Conservation (phyloP, 148 eudicot species). For the Cornus suecica region DNA sequence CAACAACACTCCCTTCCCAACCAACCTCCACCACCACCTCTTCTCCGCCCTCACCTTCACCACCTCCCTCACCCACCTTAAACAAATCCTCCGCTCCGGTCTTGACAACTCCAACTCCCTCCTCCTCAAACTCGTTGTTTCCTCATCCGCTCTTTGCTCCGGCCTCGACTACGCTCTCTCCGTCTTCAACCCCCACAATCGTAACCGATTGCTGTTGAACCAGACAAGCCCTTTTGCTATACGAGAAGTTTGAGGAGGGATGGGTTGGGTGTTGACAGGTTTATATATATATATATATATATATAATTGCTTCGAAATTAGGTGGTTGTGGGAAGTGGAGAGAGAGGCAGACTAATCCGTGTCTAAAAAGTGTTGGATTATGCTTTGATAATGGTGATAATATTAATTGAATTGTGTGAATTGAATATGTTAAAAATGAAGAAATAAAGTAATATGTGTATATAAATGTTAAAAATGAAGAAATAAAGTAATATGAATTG, state of each 20-base stretch:
- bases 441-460: no score
- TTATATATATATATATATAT: no score
- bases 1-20: constrained; percentile 9
- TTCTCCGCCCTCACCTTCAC: constrained; percentile 22
- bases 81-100: constrained; percentile 37
- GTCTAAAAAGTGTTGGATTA: no score
- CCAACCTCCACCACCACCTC: constrained; percentile 21
- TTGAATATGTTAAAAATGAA: no score
- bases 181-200: constrained; percentile 26
- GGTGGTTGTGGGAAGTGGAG: no score
- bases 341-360: no score
- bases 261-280: constrained; percentile 32
- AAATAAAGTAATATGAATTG: no score
- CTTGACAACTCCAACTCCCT: constrained; percentile 27
- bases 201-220: constrained; percentile 29
- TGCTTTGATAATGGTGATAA: no score
- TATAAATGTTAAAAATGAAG: no score
- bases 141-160: constrained; percentile 23
- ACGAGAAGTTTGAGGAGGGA: constrained; percentile 19
- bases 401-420: no score
- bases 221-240: constrained; percentile 35
- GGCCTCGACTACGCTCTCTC: constrained; percentile 34
- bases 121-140: constrained; percentile 38
- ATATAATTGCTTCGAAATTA: no score
- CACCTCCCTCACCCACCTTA: constrained; percentile 36